Evolutionary conservation across 306 rosid species (phyloP).

Genomic region (Medicago ruthenica): DNA sequence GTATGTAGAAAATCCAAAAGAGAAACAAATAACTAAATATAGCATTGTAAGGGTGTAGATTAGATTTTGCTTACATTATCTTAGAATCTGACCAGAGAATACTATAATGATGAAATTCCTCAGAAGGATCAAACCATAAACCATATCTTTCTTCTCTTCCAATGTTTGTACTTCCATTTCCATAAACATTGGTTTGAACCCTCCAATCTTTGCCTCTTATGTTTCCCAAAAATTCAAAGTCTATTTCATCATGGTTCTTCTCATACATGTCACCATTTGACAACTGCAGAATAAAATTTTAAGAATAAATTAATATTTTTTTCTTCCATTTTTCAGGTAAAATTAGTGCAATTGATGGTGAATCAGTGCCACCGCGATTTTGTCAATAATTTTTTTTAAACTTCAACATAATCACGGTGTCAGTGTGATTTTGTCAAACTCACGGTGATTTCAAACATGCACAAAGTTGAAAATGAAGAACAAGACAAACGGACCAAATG

Average conservation of each 20-base stretch:
- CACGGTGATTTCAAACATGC: not conserved
- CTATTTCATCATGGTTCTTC: conserved; percentile 93
- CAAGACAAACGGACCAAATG: conserved; percentile 24
- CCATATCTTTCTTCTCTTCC: conserved; percentile 94
- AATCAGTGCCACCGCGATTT: not conserved
- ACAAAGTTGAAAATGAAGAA: conserved; percentile 5
- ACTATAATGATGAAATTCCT: conserved; percentile 82
- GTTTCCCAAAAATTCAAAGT: conserved; percentile 94
- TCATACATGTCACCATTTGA: conserved; percentile 87
- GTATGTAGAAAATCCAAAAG: conserved; percentile 7
- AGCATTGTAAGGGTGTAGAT: conserved; percentile 18
- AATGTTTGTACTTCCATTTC: conserved; percentile 88
- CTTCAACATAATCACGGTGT: not conserved
- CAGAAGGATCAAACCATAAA: conserved; percentile 96
- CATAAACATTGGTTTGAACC: conserved; percentile 92
- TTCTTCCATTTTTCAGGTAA: not conserved
- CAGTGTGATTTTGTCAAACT: not conserved
- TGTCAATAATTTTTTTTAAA: not conserved
- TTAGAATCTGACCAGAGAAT: conserved; percentile 86
- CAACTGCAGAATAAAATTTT: conserved; percentile 61
- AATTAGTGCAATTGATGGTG: not conserved
- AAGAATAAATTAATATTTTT: not conserved
- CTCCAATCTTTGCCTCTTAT: conserved; percentile 97
- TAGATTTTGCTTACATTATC: conserved; percentile 71
- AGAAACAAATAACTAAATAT: conserved; percentile 44